Percentiles rank a stretch among this genome's conserved stretches.
Conservation (phyloP, 2,329 filamentous ascomycete species). For the Pleomassaria siparia region DNA sequence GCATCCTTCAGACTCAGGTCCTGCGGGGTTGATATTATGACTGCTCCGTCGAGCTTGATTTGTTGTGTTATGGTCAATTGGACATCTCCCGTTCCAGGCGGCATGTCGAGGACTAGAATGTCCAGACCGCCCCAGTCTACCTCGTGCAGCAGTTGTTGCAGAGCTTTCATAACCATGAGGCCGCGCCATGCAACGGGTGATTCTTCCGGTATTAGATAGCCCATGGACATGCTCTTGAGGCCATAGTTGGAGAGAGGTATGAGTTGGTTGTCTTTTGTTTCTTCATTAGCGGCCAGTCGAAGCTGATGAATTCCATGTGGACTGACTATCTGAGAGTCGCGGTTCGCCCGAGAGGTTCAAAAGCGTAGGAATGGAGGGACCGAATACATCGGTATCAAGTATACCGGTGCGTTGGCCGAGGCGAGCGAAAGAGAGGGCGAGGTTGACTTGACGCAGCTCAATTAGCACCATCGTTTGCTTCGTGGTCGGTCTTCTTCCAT, state of each 20-base stretch:
- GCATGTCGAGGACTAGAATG: conserved; percentile 84
- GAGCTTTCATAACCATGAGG: conserved; percentile 95
- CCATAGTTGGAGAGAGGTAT: conserved; percentile 92
- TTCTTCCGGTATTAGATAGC: conserved; percentile 78
- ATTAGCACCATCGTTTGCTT: not conserved
- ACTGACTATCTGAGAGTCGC: conserved; percentile 69
- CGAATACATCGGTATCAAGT: conserved; percentile 95
- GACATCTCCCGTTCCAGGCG: conserved; percentile 92
- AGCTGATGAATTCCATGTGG: not conserved
- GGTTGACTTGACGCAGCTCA: conserved; percentile 59
- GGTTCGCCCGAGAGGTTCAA: conserved; percentile 81
- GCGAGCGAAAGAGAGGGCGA: conserved; percentile 83
- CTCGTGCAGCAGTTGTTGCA: conserved; percentile 92
- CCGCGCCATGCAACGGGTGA: conserved; percentile 93
- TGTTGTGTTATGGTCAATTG: conserved; percentile 97
- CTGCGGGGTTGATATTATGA: conserved; percentile 93
- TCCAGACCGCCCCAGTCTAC: conserved; percentile 93
- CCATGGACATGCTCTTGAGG: conserved; percentile 98
- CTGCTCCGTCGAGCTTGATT: conserved; percentile 78
- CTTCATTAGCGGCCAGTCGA: conserved; percentile 9
- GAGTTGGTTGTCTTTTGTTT: conserved; percentile 68
- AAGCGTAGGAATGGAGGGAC: conserved; percentile 88
- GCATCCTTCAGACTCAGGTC: conserved; percentile 91
- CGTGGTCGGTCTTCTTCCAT: not conserved
- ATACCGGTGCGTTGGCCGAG: conserved; percentile 82